Evolutionary conservation across 169 alveolate genomes (phyloP).

Genomic region (Plasmodium cynomolgi): DNA sequence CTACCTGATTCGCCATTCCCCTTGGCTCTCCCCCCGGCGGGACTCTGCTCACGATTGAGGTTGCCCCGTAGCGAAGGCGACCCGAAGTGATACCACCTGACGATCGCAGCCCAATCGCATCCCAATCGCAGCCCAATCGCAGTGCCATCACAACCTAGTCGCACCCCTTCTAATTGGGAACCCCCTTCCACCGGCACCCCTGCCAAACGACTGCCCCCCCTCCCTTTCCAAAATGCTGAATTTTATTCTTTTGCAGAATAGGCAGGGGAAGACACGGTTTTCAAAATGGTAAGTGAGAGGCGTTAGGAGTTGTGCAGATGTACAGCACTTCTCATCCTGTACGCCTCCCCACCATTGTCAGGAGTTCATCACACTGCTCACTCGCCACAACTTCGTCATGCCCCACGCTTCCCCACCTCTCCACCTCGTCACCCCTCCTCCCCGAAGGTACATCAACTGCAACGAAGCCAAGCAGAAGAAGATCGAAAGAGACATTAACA

Average conservation of each 20-base stretch:
- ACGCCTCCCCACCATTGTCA: background rate
- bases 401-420: no score
- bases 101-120: background rate
- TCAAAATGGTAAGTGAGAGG: slow-evolving; percentile 85
- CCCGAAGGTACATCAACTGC: slow-evolving; percentile 78
- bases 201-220: background rate
- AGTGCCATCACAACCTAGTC: background rate
- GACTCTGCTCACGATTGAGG: background rate
- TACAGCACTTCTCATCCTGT: background rate
- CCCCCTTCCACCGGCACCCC: background rate
- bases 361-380: background rate
- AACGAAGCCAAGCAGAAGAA: slow-evolving; percentile 80
- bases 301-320: background rate
- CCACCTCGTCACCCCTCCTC: background rate
- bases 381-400: no score
- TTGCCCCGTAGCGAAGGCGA: background rate
- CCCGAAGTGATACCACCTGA: background rate
- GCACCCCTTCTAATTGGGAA: background rate
- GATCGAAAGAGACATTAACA: slow-evolving; percentile 83
- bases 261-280: slow-evolving; percentile 92
- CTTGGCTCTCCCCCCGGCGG: background rate
- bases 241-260: slow-evolving; percentile 88
- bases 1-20: background rate
- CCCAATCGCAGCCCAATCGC: background rate
- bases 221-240: slow-evolving; percentile 83